A percentile compares a stretch with the other conserved stretches of the same genome.
Evolutionary conservation across 2,329 filamentous ascomycete species (phyloP).

Genomic region (Akanthomyces lecanii): DNA sequence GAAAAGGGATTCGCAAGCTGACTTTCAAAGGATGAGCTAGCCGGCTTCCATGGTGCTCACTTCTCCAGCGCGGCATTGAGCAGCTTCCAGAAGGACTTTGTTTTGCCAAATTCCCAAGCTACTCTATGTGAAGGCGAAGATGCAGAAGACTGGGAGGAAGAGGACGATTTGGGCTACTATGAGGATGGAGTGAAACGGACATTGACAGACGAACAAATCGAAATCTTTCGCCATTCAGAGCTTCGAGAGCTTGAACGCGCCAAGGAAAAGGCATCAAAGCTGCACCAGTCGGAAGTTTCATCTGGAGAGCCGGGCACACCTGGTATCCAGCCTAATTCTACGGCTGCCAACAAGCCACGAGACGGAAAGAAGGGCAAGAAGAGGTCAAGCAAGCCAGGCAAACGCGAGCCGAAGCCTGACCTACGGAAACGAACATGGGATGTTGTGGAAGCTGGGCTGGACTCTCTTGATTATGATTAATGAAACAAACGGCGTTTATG

Average conservation of each 20-base stretch:
- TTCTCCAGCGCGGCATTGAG: slow-evolving; percentile 47
- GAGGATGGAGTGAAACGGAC: slow-evolving; percentile 82
- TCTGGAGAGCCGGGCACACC: slow-evolving; percentile 18
- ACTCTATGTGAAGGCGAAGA: slow-evolving; percentile 27
- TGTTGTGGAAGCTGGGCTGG: slow-evolving; percentile 57
- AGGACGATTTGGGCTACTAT: slow-evolving; percentile 77
- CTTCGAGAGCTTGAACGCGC: slow-evolving; percentile 65
- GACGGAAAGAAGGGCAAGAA: slow-evolving; percentile 29
- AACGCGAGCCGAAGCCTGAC: slow-evolving; percentile 52
- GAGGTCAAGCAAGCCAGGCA: slow-evolving; percentile 37
- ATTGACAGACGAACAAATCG: slow-evolving; percentile 85
- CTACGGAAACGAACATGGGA: slow-evolving; percentile 65
- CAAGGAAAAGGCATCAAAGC: slow-evolving; percentile 30
- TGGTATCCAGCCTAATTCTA: not conserved
- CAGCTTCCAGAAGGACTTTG: slow-evolving; percentile 45
- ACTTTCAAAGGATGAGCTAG: slow-evolving; percentile 52
- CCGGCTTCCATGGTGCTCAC: slow-evolving; percentile 55
- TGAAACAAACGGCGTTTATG: slow-evolving; percentile 49
- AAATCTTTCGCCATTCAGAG: slow-evolving; percentile 86
- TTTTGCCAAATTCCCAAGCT: slow-evolving; percentile 29
- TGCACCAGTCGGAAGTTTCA: slow-evolving; percentile 1
- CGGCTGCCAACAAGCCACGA: slow-evolving; percentile 5
- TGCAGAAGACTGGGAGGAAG: slow-evolving; percentile 36
- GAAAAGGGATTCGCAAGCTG: slow-evolving; percentile 16
- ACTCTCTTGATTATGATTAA: slow-evolving; percentile 58